A percentile compares a stretch with the other conserved stretches of the same genome.
Evolutionary conservation across 208 protist genomes (phyloP).

Genomic region (Tritrichomonas musculus): DNA sequence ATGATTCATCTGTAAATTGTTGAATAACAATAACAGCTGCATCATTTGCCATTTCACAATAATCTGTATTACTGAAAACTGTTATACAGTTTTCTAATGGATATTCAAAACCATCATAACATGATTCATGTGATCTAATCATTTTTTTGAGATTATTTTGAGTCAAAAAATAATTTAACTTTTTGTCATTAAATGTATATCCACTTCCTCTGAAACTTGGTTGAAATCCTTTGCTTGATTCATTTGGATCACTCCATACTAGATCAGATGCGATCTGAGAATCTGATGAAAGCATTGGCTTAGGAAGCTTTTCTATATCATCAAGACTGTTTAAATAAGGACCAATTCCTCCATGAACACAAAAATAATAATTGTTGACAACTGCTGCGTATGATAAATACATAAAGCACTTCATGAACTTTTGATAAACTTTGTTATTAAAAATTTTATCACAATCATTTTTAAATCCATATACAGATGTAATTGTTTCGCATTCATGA

Average conservation of each 20-base stretch:
- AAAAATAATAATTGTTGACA: not conserved
- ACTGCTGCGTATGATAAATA: not conserved
- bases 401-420: not conserved
- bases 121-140: not conserved
- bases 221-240: not conserved
- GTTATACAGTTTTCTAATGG: not conserved
- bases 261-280: not conserved
- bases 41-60: too few species aligned
- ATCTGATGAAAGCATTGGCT: not conserved
- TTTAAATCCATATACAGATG: not conserved
- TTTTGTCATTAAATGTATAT: not conserved
- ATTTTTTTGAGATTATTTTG: not conserved
- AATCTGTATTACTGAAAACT: constrained; percentile 7
- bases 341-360: not conserved
- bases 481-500: not conserved
- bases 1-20: too few species aligned
- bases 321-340: not conserved
- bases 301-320: not conserved
- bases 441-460: not conserved
- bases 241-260: not conserved
- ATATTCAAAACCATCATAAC: not conserved
- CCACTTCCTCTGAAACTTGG: not conserved
- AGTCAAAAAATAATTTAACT: not conserved
- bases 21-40: too few species aligned
- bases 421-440: not conserved